phyloP scores from a whole-genome alignment of 495 filamentous ascomycete species.

The Immersiella caudata region DNA sequence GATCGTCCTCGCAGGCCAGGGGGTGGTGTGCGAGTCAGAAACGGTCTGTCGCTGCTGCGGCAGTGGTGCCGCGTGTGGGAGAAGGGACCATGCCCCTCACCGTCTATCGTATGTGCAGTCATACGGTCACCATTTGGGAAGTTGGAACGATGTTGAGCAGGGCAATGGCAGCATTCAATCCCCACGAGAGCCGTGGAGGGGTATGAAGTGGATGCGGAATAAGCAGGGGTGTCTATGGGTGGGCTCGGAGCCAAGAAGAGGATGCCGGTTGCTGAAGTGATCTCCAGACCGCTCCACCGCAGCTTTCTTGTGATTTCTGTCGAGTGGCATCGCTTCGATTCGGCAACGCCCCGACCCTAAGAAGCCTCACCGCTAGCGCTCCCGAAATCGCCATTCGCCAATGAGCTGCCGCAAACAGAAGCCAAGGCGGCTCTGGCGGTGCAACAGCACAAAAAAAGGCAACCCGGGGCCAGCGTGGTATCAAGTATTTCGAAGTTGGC shows the following conservation, averaged over 20 bases:
- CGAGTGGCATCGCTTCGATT: conserved; percentile 10
- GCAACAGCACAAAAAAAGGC: conserved; percentile 7
- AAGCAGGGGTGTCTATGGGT: conserved; percentile 9
- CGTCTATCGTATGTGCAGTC: conserved; percentile 29
- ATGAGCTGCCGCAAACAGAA: background rate
- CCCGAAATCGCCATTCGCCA: conserved; percentile 12
- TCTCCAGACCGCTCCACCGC: conserved; percentile 18
- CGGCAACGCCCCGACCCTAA: conserved; percentile 8
- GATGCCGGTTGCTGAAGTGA: background rate
- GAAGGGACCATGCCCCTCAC: conserved; percentile 26
- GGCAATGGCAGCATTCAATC: conserved; percentile 26
- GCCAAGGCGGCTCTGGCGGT: conserved; percentile 16
- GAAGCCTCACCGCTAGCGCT: background rate
- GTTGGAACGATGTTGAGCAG: background rate
- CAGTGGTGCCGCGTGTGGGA: conserved; percentile 20
- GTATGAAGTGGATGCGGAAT: background rate
- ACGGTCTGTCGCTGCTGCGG: conserved; percentile 1
- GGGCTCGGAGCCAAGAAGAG: background rate
- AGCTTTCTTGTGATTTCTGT: conserved; percentile 3
- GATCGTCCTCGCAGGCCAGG: conserved; percentile 2
- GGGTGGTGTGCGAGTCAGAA: conserved; percentile 19
- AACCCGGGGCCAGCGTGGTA: conserved; percentile 8
- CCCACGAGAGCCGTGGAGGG: background rate
- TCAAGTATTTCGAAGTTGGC: background rate
- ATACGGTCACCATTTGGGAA: conserved; percentile 25